phyloP scores from a whole-genome alignment of 169 alveolate species.

The Cryptosporidium ryanae region DNA sequence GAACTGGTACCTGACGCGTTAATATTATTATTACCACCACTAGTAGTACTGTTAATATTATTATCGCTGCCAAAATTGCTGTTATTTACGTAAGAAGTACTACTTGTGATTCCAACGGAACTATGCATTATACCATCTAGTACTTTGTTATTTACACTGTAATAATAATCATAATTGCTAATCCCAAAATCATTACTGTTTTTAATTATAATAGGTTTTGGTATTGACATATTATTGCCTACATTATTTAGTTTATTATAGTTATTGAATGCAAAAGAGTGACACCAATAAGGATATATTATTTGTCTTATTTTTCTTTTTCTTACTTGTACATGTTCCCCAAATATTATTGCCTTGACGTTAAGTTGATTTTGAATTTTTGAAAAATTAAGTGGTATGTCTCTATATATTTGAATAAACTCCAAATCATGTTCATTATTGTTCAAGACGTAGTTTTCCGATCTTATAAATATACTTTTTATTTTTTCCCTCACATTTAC shows the following conservation, averaged over 20 bases:
- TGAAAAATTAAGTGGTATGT: constrained; percentile 39
- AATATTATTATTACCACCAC: not conserved
- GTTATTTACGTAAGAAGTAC: too few species aligned
- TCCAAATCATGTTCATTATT: not conserved
- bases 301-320: constrained; percentile 1
- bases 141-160: not conserved
- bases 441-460: not conserved
- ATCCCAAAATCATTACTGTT: not conserved
- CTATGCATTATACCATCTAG: too few species aligned
- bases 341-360: constrained; percentile 59
- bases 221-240: not conserved
- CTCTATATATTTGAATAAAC: constrained; percentile 46
- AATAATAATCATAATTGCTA: not conserved
- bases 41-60: not conserved
- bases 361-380: constrained; percentile 28
- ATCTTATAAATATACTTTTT: constrained; percentile 28
- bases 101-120: too few species aligned
- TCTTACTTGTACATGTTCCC: constrained; percentile 23
- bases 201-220: constrained; percentile 4
- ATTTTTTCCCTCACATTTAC: constrained; percentile 17
- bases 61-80: not conserved
- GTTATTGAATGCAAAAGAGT: constrained; percentile 36
- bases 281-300: constrained; percentile 58
- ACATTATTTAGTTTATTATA: constrained; percentile 4
- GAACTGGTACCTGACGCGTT: not conserved